These are phyloP conservation scores for Xanthoconium separans DNA, from an alignment of 1,284 basidiomycete genomes.

Conservation along the genomic window DNA sequence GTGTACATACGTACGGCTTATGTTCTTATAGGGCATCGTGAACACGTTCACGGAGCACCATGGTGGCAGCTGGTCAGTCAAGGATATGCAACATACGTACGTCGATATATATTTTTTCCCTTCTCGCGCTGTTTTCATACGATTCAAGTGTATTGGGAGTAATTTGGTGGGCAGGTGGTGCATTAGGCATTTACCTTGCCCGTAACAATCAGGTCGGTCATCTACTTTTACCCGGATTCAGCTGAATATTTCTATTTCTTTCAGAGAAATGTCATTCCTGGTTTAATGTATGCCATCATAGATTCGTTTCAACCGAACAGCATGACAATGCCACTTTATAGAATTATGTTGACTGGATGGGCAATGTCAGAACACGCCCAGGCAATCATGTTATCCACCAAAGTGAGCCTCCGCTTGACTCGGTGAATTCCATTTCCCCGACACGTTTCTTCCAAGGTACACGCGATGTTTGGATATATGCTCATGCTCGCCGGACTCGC, in stretches of 20 bases:
- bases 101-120: slow-evolving; percentile 24
- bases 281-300: slow-evolving; percentile 64
- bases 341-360: slow-evolving; percentile 90
- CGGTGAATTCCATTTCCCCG: slow-evolving; percentile 1
- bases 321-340: slow-evolving; percentile 29
- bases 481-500: slow-evolving; percentile 84
- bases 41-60: slow-evolving; percentile 95
- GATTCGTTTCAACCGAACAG: slow-evolving; percentile 2
- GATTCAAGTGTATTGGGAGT: slow-evolving; percentile 41
- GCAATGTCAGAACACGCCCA: slow-evolving; percentile 93
- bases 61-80: slow-evolving; percentile 79
- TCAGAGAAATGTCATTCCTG: slow-evolving; percentile 79
- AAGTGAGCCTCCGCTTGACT: slow-evolving; percentile 42
- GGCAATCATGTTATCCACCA: slow-evolving; percentile 79
- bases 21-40: slow-evolving; percentile 43
- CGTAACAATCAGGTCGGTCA: slow-evolving; percentile 68
- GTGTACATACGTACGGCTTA: not conserved
- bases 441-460: slow-evolving; percentile 53
- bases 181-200: slow-evolving; percentile 84
- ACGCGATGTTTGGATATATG: slow-evolving; percentile 80
- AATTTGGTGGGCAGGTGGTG: slow-evolving; percentile 88
- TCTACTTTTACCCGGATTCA: not conserved
- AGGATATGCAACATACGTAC: slow-evolving; percentile 94
- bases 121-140: not conserved
- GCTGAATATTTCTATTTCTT: not conserved